Evolutionary conservation across 495 filamentous ascomycete species (phyloP), one percentile per base, ranked within the genome.

Genomic region (Aspergillus nidulans): DNA sequence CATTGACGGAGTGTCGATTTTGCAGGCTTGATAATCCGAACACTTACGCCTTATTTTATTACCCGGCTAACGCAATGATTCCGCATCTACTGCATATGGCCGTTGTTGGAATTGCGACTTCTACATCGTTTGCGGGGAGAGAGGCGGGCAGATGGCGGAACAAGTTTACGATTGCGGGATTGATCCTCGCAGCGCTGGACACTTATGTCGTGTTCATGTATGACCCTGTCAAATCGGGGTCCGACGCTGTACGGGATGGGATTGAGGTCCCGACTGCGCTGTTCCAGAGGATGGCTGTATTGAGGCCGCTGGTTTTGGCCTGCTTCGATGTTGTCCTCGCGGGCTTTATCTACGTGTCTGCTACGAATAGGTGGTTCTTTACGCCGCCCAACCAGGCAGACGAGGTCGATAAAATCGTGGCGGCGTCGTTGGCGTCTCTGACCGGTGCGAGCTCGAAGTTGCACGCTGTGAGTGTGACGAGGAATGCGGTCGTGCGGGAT

Each of bases 21-120:
- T 97, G 94, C 80, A 76, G 70, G n/a, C 69, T 85, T 12, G 89
- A 91, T 54, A 82, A 89, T 23, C 76, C 83, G 12, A 73, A 75
- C 34, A 84, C 78, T 16, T 96, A 90, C 69, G 76, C 95, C 34
- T 81, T 87, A 63, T 97, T 94, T 74, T 86, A 88, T 34, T 69
- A 95, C 0, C 92, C 94, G 0, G 66, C 70, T 56, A 70, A 82
- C 9, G 71, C 95, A 19, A 63, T 91, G 4, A 63, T 81, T 0
- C 90, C 91, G 18, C 92, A 97, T 67, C 72, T 98, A 15, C 51
- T 88, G 12, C 90, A 96, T 70, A 74, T 92, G 34, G 60, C 79
- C 32, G 68, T 88, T 18, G 69, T 92, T 28, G 89, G 87, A 21
- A 53, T 91, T 36, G 81, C 81, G 4, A 77, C 87, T 16, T 79